Conservation (phyloP, 768 basidiomycete genomes). For the Mycena metata region DNA sequence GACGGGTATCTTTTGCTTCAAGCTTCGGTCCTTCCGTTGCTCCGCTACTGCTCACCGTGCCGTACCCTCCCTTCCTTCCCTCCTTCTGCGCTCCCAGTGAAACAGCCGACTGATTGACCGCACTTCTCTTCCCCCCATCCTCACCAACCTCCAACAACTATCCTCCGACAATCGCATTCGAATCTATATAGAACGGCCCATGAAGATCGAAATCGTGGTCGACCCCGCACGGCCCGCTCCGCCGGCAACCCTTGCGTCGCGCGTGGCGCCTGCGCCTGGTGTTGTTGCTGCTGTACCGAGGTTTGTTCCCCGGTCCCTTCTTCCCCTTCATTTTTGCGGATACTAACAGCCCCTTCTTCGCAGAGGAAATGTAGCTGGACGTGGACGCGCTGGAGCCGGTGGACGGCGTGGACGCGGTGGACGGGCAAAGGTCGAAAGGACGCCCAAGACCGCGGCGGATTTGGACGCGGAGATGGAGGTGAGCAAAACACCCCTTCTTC, state of each 20-base stretch:
- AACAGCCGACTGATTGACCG: conserved; percentile 61
- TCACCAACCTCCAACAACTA: conserved; percentile 37
- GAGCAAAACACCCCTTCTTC: conserved; percentile 37
- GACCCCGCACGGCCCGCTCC: conserved; percentile 82
- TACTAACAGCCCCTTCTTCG: too few species aligned
- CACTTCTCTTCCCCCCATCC: conserved; percentile 53
- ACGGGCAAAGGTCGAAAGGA: conserved; percentile 69
- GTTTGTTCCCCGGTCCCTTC: conserved; percentile 41
- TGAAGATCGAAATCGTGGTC: conserved; percentile 98
- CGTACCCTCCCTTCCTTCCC: conserved; percentile 57
- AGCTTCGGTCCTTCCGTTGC: conserved; percentile 38
- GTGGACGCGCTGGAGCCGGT: conserved; percentile 55
- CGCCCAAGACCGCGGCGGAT: conserved; percentile 87
- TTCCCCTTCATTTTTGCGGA: too few species aligned
- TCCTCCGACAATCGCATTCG: conserved; percentile 46
- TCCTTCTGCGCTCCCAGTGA: conserved; percentile 55
- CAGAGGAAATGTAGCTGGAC: not conserved
- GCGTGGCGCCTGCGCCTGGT: conserved; percentile 80
- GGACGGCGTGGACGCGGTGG: conserved; percentile 59
- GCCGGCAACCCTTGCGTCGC: conserved; percentile 76
- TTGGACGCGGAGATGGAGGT: conserved; percentile 99
- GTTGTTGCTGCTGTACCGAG: conserved; percentile 48
- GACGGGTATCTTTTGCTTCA: conserved; percentile 43
- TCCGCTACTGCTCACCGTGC: conserved; percentile 42
- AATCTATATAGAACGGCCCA: conserved; percentile 82